A percentile compares a stretch with the other conserved stretches of the same genome.
These are phyloP conservation scores for Clarireedia homoeocarpa DNA, from an alignment of 2,329 filamentous ascomycete species.

Conservation along the genomic window DNA sequence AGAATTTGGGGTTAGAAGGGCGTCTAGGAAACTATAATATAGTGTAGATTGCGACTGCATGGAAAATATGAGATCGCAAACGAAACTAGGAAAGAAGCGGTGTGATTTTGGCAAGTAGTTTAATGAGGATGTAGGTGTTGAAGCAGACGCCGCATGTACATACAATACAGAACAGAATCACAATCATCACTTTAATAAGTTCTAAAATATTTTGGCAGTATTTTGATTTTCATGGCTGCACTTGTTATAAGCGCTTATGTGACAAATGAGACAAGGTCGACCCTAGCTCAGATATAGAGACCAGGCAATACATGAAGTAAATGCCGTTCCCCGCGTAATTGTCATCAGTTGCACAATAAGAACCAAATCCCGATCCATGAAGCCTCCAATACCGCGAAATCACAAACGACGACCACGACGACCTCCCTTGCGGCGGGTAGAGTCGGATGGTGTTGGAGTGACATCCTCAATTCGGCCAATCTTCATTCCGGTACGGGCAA, in stretches of 20 bases:
- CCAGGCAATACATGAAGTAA: slow-evolving; percentile 43
- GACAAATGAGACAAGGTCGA: slow-evolving; percentile 36
- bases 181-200: background rate
- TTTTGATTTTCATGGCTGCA: slow-evolving; percentile 27
- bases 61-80: no score
- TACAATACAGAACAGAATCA: background rate
- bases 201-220: slow-evolving; percentile 8
- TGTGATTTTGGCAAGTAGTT: background rate
- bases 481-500: slow-evolving; percentile 99
- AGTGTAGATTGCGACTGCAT: no score
- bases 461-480: slow-evolving; percentile 99
- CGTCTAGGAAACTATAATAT: no score
- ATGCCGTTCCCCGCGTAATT: slow-evolving; percentile 66
- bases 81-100: background rate
- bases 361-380: slow-evolving; percentile 29
- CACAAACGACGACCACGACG: slow-evolving; percentile 99
- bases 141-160: background rate
- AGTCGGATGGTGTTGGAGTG: slow-evolving; percentile 97
- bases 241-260: slow-evolving; percentile 32
- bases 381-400: slow-evolving; percentile 26
- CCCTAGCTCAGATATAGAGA: slow-evolving; percentile 38
- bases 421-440: slow-evolving; percentile 99
- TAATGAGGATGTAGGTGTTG: background rate
- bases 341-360: slow-evolving; percentile 52
- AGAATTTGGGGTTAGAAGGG: no score